Percentiles rank a stretch among this genome's conserved stretches.
Evolutionary conservation across 352 stramenopile species (phyloP).

Genomic region (Phytopythium chamaehyphon): DNA sequence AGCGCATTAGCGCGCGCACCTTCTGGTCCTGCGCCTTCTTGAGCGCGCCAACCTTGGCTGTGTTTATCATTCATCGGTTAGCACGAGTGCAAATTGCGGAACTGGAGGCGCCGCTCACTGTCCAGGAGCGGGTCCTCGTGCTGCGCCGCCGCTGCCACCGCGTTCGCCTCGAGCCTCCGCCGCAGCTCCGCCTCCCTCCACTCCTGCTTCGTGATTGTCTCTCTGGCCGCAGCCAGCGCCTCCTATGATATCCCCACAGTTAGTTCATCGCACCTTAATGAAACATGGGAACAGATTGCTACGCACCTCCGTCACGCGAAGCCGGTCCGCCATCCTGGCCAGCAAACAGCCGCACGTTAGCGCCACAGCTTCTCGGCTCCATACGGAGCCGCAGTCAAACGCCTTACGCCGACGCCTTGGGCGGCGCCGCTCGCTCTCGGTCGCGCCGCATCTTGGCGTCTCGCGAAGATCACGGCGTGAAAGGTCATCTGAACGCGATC

Average conservation of each 20-base stretch:
- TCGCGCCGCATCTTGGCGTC: neutral
- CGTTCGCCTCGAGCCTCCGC: constrained; percentile 38
- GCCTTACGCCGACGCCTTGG: neutral
- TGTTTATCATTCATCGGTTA: neutral
- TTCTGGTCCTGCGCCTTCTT: constrained; percentile 69
- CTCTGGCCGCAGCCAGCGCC: constrained; percentile 41
- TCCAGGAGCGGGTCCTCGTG: constrained; percentile 38
- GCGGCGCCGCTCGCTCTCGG: neutral
- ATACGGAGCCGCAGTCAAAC: too few species aligned
- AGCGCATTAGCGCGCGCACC: constrained; percentile 84
- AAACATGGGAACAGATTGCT: too few species aligned
- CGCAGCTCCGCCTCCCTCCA: constrained; percentile 58
- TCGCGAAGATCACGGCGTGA: neutral
- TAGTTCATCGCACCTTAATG: too few species aligned
- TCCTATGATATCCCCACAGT: constrained; percentile 20
- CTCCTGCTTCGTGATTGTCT: constrained; percentile 58
- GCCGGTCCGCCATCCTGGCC: constrained; percentile 40
- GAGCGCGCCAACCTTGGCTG: constrained; percentile 63
- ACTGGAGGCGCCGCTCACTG: too few species aligned
- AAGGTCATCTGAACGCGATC: neutral
- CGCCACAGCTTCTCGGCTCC: too few species aligned
- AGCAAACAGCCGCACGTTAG: neutral
- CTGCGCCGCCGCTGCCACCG: constrained; percentile 22
- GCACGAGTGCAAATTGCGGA: constrained; percentile 1
- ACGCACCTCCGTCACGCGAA: constrained; percentile 45